A percentile compares a stretch with the other conserved stretches of the same genome.
phyloP scores from a whole-genome alignment of 2,329 filamentous ascomycete species.

The Diaporthe caulivora region DNA sequence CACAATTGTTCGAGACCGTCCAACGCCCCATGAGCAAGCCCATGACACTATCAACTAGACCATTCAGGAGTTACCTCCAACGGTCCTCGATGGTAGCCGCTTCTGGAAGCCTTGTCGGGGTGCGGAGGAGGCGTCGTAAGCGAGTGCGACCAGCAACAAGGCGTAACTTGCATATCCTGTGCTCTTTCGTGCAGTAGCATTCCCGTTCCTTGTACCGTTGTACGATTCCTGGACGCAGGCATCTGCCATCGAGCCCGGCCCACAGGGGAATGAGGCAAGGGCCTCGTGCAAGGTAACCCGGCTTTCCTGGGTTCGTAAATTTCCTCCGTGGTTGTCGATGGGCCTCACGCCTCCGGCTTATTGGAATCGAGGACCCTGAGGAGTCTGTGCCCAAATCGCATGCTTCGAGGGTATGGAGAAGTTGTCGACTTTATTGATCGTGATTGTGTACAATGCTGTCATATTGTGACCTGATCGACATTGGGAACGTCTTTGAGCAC shows the following conservation, averaged over 20 bases:
- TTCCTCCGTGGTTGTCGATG: neutral
- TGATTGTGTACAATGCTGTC: no score
- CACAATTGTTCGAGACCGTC: neutral
- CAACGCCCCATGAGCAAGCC: neutral
- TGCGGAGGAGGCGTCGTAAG: neutral
- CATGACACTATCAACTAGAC: no score
- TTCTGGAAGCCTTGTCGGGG: neutral
- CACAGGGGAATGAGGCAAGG: neutral
- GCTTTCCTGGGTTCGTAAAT: neutral
- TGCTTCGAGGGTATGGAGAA: no score
- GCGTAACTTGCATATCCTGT: neutral
- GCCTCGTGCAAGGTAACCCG: neutral
- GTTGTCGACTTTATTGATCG: no score
- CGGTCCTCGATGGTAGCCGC: neutral
- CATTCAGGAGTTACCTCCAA: neutral
- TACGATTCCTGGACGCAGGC: neutral
- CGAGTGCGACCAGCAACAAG: neutral
- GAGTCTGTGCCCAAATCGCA: neutral
- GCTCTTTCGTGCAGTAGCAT: neutral
- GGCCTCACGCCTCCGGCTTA: neutral
- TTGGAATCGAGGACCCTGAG: neutral
- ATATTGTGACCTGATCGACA: no score
- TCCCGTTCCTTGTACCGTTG: neutral
- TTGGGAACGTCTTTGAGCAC: neutral
- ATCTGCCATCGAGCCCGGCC: neutral